Evolutionary conservation across 2,329 filamentous ascomycete genomes (phyloP), one percentile per base, ranked within the genome.

Genomic region (Blastomyces emzantsi): DNA sequence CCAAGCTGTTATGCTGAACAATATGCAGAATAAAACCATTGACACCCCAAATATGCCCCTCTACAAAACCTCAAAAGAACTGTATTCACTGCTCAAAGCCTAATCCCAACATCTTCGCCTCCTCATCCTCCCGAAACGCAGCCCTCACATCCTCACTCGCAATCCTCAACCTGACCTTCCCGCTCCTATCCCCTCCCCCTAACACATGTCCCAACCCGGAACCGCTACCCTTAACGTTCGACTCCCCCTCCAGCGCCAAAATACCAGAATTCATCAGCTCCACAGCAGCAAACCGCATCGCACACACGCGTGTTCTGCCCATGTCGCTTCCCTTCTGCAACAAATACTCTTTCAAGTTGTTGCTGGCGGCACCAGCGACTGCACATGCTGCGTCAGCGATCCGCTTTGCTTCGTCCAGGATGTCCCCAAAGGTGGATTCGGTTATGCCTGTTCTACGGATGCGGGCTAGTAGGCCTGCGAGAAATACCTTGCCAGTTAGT

Each of bases 81-180:
- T 30, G 3, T 22, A n/a, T n/a, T 28, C 25, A 60, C 43, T 60
- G 43, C 58, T 77, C 75, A 67, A 74, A 72, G 1, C 75, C 75
- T 60, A 92, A 83, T 39, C 90, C 90, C 71, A 96, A 80, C 49
- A 89, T 87, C 75, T 87, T 92, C 63, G 95, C 87, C 72, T 97
- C 91, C 8, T 85, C 85, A 77, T 99, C 94, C 68, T 96, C 92
- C 65, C 88, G 86, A 69, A 97, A 86, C 39, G 93, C 94, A 73
- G 91, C 84, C 73, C 88, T 88, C 36, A 99, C 86, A 76, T 99
- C 93, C 71, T 97, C 93, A 65, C 96, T 90, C 15, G 90, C 89
- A 68, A 97, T 87, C 28, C 90, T 87, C 63, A 99, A 80, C 63
- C 93, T 83, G 51, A 99, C 85, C 75, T 95, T 92, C 63, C 91